Base-by-base conservation (phyloP, 78 protist species). In the Andalucia godoyi region DNA sequence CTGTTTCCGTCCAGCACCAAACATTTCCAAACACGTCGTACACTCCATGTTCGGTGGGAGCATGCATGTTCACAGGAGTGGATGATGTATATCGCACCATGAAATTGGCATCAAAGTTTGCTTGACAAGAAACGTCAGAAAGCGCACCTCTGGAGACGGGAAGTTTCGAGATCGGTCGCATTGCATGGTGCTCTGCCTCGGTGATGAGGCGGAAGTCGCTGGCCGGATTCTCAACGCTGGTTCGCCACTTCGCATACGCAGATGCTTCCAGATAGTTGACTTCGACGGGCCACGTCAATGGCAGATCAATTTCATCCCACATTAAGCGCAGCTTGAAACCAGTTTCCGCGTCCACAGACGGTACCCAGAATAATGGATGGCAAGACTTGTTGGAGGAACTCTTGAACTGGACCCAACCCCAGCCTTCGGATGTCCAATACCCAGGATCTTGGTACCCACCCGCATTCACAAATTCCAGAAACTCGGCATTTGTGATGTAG, bases 21-120 rank as follows among this genome's bases (percentile, higher is more conserved):
- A 68, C 86, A 51, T 73, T 80, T 18, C 86, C 86, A 15, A 73
- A 12, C 33, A 73, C 66, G 54, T 80, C 86, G 58, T 65, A 53
- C 61, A 66, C 32, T 18, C 63, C 71, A 29, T 4, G 2, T 21
- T 23, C 4, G 23, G 63, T 23, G 17, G 55, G 75, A 13, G 57
- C n/a, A 30, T 33, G 15, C 49, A 9, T 42, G 62, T 67, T 61
- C 23, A 77, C 83, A 37, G 83, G 83, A 17, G 50, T 51, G 21
- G 72, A 17, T 9, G 71, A 60, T n/a, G n/a, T n/a, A n/a, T n/a
- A n/a, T n/a, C n/a, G n/a, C n/a, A n/a, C n/a, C n/a, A n/a, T n/a
- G n/a, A n/a, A n/a, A n/a, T n/a, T n/a, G n/a, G n/a, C n/a, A n/a
- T n/a, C n/a, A n/a, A n/a, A n/a, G n/a, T n/a, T n/a, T n/a, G n/a